Percentiles rank a stretch among this genome's conserved stretches.
Evolutionary conservation across 2,329 filamentous ascomycete genomes (phyloP).

Genomic region (Ilyonectria robusta): DNA sequence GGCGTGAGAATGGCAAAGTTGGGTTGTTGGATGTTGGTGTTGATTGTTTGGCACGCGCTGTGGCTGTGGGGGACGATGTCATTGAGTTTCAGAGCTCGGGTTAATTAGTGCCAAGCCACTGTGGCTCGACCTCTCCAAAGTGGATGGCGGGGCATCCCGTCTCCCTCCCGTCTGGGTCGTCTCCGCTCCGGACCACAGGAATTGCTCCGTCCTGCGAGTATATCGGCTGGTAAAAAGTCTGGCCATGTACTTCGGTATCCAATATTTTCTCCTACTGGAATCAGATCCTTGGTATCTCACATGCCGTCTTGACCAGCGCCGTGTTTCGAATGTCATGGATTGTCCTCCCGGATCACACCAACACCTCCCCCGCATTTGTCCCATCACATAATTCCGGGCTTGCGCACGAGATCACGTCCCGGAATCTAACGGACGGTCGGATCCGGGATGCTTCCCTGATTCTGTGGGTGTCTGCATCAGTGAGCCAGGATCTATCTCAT

Average conservation of each 20-base stretch:
- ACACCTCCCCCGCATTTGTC: conserved; percentile 21
- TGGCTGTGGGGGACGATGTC: conserved; percentile 21
- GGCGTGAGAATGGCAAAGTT: background rate
- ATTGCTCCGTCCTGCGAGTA: background rate
- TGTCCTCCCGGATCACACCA: conserved; percentile 4
- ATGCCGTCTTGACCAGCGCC: background rate
- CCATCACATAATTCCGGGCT: conserved; percentile 19
- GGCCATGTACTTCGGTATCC: background rate
- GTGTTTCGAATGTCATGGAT: background rate
- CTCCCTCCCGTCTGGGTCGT: conserved; percentile 3
- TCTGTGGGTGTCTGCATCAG: background rate
- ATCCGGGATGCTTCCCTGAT: conserved; percentile 17
- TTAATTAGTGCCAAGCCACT: conserved; percentile 21
- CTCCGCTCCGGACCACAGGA: background rate
- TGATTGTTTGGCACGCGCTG: conserved; percentile 7
- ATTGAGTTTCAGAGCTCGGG: conserved; percentile 12
- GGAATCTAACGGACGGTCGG: conserved; percentile 25
- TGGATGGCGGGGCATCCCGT: conserved; percentile 23
- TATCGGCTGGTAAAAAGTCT: background rate
- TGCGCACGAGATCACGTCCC: conserved; percentile 27
- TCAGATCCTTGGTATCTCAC: conserved; percentile 16
- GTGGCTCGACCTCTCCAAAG: conserved; percentile 22
- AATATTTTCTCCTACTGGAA: background rate
- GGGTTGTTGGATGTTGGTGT: conserved; percentile 9
- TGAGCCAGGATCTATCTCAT: conserved; percentile 3